Base-by-base conservation (phyloP, 2,329 filamentous ascomycete species). In the Calycina marina region DNA sequence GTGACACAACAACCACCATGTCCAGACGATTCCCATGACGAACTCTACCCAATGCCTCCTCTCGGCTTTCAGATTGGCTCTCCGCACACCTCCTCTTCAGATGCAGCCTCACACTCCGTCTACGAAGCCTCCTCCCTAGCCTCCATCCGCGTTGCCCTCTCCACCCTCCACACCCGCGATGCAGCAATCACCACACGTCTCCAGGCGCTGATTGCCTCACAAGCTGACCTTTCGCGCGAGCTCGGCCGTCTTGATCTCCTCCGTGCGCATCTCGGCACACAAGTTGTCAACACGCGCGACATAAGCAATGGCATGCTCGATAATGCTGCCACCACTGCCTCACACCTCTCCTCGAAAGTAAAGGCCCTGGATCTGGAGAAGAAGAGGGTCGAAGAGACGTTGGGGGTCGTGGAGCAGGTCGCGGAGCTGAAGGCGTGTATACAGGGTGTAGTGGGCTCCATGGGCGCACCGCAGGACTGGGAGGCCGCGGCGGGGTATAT, bases 391-490 rank as follows among this genome's bases (percentile, higher is more conserved):
- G 86, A 90, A 54, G 77, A 85, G 31, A 96, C 90, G 0, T 62
- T 98, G 36, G 70, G 78, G 6, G 85, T 96, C 3, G 90, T 96
- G 8, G 88, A 96, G 56, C 86, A 94, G 59, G 88, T 98, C 10
- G 81, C 83, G 4, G 90, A 98, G 63, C 76, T 98, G 43, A 96
- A 96, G 59, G 82, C 90, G 6, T 98, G 90, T 53, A 83, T 96
- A 20, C 73, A 94, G 38, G 90, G 90, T 26, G 86, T 96, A 8
- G 77, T 88, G 15, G 90, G 86, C 12, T 92, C 82, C 38, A 98
- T 98, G 90, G 90, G 88, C 18, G 88, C 86, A 4, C 84, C 90
- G 25, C 90, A 98, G 56, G 90, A 98, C 60, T 98, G 90, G 90
- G 90, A 98, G 57, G 90, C 84, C 3, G 90, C 90, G 3, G 90